A percentile compares a stretch with the other conserved stretches of the same genome.
Evolutionary conservation across 441 rosid genomes (phyloP).

Genomic region (Pelargonium myrrhifolium): DNA sequence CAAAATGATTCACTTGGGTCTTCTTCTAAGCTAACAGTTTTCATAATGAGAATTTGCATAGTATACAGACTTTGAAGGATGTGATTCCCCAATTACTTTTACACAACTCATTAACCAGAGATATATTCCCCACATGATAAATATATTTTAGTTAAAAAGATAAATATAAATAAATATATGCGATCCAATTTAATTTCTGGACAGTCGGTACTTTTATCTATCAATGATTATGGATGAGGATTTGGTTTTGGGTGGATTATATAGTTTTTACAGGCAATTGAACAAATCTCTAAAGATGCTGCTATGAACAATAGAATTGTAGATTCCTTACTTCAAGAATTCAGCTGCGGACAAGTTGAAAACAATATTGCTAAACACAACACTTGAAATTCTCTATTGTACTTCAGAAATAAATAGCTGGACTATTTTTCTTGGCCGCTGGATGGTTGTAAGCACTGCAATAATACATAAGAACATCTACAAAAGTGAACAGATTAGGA

Average conservation of each 20-base stretch:
- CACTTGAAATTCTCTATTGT: neutral
- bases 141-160: neutral
- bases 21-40: constrained; percentile 9
- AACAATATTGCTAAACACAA: neutral
- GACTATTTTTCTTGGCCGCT: neutral
- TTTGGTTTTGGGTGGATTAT: neutral
- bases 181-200: neutral
- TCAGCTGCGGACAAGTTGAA: neutral
- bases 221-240: neutral
- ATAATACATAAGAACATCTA: neutral
- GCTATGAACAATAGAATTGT: neutral
- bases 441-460: neutral
- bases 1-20: constrained; percentile 1
- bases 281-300: no score
- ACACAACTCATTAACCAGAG: neutral
- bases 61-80: constrained; percentile 7
- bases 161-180: neutral
- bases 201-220: neutral
- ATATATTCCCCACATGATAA: neutral
- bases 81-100: neutral
- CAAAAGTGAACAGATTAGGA: neutral
- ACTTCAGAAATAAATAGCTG: neutral
- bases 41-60: neutral
- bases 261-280: no score
- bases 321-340: neutral